A percentile compares a stretch with the other conserved stretches of the same genome.
phyloP scores from a whole-genome alignment of 495 filamentous ascomycete species.

The Aspergillus heteromorphus region DNA sequence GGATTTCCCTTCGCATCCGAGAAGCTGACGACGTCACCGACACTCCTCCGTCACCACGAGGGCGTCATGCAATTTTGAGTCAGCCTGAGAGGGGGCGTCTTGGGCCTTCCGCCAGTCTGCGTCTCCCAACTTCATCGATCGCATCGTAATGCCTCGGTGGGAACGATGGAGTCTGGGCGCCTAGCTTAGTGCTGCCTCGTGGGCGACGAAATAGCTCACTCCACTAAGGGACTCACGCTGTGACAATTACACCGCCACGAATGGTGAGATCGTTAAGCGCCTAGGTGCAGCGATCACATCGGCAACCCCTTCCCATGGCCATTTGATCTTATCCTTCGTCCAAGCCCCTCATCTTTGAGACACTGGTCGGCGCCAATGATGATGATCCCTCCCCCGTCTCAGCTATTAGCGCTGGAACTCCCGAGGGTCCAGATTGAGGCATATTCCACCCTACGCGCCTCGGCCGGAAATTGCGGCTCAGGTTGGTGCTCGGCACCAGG shows the following conservation, averaged over 20 bases:
- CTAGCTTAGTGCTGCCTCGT: not conserved
- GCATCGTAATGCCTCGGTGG: slow-evolving; percentile 3
- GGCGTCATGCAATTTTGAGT: slow-evolving; percentile 1
- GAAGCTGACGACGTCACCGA: slow-evolving; percentile 11
- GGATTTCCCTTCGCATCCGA: not conserved
- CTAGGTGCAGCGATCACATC: not conserved
- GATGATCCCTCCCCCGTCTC: not conserved
- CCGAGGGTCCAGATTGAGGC: slow-evolving; percentile 3
- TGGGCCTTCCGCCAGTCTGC: not conserved
- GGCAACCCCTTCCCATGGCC: not conserved
- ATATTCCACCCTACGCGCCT: not conserved
- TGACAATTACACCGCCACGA: slow-evolving; percentile 5
- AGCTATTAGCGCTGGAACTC: not conserved
- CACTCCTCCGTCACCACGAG: not conserved
- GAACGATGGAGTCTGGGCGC: not conserved
- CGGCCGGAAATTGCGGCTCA: slow-evolving; percentile 1
- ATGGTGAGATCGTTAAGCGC: slow-evolving; percentile 1
- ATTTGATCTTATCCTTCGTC: slow-evolving; percentile 6
- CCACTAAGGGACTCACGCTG: not conserved
- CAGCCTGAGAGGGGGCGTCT: not conserved
- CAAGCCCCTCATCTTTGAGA: slow-evolving; percentile 19
- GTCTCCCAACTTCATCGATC: slow-evolving; percentile 4
- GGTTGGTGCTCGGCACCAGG: not conserved
- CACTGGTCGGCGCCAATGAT: slow-evolving; percentile 6
- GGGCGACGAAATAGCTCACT: not conserved